Evolutionary conservation across 345 rosid species (phyloP), one percentile per base, ranked within the genome.

Genomic region (Hirschfeldia incana): DNA sequence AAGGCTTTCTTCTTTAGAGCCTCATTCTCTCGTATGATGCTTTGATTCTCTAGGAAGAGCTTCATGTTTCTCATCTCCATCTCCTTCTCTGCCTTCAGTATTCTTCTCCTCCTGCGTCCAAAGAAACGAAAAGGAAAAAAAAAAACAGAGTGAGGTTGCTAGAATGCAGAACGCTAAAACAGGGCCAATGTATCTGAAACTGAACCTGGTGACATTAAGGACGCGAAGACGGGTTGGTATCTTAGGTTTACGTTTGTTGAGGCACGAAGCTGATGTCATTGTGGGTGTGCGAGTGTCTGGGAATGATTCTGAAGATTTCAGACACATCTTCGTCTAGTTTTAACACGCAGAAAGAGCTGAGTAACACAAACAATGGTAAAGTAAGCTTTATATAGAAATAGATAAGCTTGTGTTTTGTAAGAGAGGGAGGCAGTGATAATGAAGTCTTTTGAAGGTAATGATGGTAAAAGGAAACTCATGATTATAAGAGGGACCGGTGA

Each of bases 11-110:
- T 84, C 78, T 86, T 85, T 74, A 94, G 72, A 83, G 80, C 87
- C 80, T 94, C 87, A 17, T 91, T 94, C 82, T 87, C 90, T 76
- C 79, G 80, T 21, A 84, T 84, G 75, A 94, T 88, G 80, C 81
- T 85, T 69, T 83, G 86, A 76, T 94, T 94, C 87, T 88, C 71
- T 85, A 83, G 33, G 71, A 84, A 85, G 33, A 94, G 87, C 72
- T 70, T 86, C 85, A 82, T 30, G 86, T 92, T 94, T 85, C 80
- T 87, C 68, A 84, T 83, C 70, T 84, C 81, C 85, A 89, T 84
- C 66, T 75, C 82, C 65, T 69, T 85, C 73, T 82, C 63, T 69
- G 73, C 78, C n/a, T 15, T 72, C 32, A 58, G 15, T 32, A 80
- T 58, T 65, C 84, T 77, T 83, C 87, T 84, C 68, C 90, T 85